Conservation (phyloP, 1,284 basidiomycete genomes). For the Tilletia walkeri region DNA sequence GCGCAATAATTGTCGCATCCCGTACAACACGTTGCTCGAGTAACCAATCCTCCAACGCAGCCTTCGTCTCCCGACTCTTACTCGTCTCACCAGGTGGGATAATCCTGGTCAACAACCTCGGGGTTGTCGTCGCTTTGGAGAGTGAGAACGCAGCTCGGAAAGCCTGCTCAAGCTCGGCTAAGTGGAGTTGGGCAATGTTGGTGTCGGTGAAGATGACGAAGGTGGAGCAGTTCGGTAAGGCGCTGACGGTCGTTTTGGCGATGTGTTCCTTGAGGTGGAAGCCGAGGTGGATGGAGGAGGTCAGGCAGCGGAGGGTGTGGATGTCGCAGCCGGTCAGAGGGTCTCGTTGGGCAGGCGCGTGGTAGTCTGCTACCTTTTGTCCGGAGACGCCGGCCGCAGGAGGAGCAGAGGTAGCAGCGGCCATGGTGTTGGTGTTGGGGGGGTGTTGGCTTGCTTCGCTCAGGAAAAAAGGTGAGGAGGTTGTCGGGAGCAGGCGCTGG, state of each 20-base stretch:
- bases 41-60: conserved; percentile 89
- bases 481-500: no score
- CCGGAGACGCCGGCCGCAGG: conserved; percentile 17
- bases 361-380: conserved; percentile 50
- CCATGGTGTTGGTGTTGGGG: background rate
- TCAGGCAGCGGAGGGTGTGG: conserved; percentile 47
- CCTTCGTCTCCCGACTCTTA: conserved; percentile 88
- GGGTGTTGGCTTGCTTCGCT: background rate
- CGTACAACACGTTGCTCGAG: conserved; percentile 83
- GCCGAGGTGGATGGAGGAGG: conserved; percentile 51
- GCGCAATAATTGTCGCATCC: conserved; percentile 87
- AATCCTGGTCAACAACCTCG: conserved; percentile 73
- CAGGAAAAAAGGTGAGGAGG: background rate
- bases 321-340: conserved; percentile 45
- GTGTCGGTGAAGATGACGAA: conserved; percentile 93
- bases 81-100: conserved; percentile 87
- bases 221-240: conserved; percentile 72
- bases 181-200: conserved; percentile 75
- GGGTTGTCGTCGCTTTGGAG: conserved; percentile 53
- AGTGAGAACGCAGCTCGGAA: conserved; percentile 69
- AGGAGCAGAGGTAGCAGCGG: background rate
- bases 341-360: conserved; percentile 44
- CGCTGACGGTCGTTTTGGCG: conserved; percentile 66
- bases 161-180: conserved; percentile 58
- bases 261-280: conserved; percentile 54